Percentiles rank a stretch among this genome's conserved stretches.
These are phyloP conservation scores for Candida fluviatilis DNA, from an alignment of 805 yeast genomes.

Conservation along the genomic window DNA sequence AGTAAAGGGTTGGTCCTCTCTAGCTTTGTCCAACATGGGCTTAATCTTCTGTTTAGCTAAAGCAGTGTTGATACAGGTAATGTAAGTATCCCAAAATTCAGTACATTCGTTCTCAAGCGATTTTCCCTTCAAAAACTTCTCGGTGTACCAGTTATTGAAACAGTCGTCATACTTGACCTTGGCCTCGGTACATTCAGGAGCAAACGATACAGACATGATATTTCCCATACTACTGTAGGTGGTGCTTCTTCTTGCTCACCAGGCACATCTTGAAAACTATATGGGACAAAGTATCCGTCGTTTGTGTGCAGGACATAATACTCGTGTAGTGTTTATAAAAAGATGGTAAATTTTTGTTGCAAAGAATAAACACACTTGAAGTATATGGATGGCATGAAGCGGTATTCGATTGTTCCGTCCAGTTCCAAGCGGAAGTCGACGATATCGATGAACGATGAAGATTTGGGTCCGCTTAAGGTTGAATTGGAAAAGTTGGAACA, in stretches of 20 bases:
- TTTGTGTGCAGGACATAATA: too few relatives aligned
- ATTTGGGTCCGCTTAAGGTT: conserved; percentile 19
- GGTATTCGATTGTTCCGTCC: conserved; percentile 33
- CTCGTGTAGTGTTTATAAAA: too few relatives aligned
- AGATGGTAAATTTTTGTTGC: too few relatives aligned
- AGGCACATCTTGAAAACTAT: too few relatives aligned
- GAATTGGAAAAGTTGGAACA: conserved; percentile 67
- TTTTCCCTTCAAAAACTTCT: conserved; percentile 59
- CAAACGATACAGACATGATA: conserved; percentile 68
- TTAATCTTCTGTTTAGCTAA: conserved; percentile 72
- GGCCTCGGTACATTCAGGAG: conserved; percentile 91
- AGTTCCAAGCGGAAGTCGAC: conserved; percentile 29
- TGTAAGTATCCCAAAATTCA: conserved; percentile 82
- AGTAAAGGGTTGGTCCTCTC: conserved; percentile 80
- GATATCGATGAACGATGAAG: conserved; percentile 7
- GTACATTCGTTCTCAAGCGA: conserved; percentile 81
- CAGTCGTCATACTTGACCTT: conserved; percentile 88
- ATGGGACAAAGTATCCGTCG: too few relatives aligned
- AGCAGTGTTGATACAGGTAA: conserved; percentile 75
- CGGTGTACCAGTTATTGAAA: conserved; percentile 93
- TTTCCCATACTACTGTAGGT: conserved; percentile 40
- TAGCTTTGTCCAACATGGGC: conserved; percentile 81
- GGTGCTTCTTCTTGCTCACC: too few relatives aligned
- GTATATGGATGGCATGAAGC: conserved; percentile 19
- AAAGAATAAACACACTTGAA: too few relatives aligned